Evolutionary conservation across 345 rosid genomes (phyloP), one percentile per base, ranked within the genome.

Genomic region (Sisymbrium altissimum): DNA sequence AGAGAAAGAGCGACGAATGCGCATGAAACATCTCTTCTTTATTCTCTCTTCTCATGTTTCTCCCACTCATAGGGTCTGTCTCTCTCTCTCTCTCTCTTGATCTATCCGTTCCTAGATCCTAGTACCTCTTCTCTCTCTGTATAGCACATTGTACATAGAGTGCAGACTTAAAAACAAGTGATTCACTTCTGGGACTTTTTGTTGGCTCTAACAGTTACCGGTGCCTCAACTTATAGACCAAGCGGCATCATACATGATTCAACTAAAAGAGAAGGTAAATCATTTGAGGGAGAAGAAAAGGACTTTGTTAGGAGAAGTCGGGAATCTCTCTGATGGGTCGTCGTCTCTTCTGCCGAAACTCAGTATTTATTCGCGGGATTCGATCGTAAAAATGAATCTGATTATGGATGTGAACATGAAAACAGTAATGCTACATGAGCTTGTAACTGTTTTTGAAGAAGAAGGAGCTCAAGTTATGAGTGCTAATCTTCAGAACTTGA

Each of bases 381-480:
- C 80, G n/a, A 77, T n/a, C 61, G 45, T 77, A 18, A 53, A 70
- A 12, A 40, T 77, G 71, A 77, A 55, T 46, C 30, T 77, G 36
- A 23, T 65, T 5, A 30, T 71, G 33, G 67, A 39, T 50, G 9
- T 6, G 10, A 59, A 60, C 45, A 57, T 67, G 52, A 74, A 56
- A 38, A 74, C 19, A 58, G 60, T 74, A 1, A 7, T 14, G 72
- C 35, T 74, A 19, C 73, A 58, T 33, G 73, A 68, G 56, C 67
- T 71, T 55, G 7, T 77, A 4, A 71, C 54, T 27, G 39, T 64
- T 77, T 72, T 77, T 29, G 68, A 39, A 66, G 76, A 77, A 39
- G 76, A 64, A 77, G 80, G 80, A 48, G 80, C 80, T 32, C 67
- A 64, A 64, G 55, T 71, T 38, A 66, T 77, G 76, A 71, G 33